Evolutionary conservation across 768 basidiomycete species (phyloP).

Genomic region (Rhizopogon vesiculosus): DNA sequence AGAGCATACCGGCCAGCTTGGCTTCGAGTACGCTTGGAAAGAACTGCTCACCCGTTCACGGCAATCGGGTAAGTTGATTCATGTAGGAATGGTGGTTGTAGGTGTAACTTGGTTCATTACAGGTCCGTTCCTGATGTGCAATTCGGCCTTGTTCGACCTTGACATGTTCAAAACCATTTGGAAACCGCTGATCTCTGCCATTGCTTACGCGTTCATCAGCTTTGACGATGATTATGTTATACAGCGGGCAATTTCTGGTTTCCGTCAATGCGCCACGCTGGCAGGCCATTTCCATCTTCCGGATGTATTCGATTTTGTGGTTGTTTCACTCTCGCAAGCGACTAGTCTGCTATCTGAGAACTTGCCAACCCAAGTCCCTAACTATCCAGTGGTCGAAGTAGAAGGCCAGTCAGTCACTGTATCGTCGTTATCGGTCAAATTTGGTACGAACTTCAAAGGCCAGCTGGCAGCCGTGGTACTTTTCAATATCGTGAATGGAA

Average conservation of each 20-base stretch:
- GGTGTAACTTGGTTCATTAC: constrained; percentile 27
- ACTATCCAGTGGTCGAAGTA: constrained; percentile 85
- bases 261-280: constrained; percentile 91
- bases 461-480: constrained; percentile 96
- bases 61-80: constrained; percentile 56
- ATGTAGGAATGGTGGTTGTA: constrained; percentile 31
- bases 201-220: constrained; percentile 92
- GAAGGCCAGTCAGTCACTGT: constrained; percentile 89
- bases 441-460: constrained; percentile 92
- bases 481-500: constrained; percentile 96
- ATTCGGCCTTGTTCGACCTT: constrained; percentile 75
- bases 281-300: constrained; percentile 86
- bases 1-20: constrained; percentile 93
- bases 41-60: constrained; percentile 81
- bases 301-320: constrained; percentile 96
- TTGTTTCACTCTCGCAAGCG: constrained; percentile 86
- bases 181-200: constrained; percentile 90
- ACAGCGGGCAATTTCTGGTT: constrained; percentile 92
- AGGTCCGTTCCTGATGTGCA: constrained; percentile 58
- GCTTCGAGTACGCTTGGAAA: constrained; percentile 99
- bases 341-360: constrained; percentile 81
- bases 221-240: constrained; percentile 97
- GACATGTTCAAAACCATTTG: constrained; percentile 95
- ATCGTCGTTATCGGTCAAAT: constrained; percentile 86
- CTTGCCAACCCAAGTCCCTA: constrained; percentile 65